Conservation (phyloP, 768 basidiomycete species). For the Tricholomella constricta region DNA sequence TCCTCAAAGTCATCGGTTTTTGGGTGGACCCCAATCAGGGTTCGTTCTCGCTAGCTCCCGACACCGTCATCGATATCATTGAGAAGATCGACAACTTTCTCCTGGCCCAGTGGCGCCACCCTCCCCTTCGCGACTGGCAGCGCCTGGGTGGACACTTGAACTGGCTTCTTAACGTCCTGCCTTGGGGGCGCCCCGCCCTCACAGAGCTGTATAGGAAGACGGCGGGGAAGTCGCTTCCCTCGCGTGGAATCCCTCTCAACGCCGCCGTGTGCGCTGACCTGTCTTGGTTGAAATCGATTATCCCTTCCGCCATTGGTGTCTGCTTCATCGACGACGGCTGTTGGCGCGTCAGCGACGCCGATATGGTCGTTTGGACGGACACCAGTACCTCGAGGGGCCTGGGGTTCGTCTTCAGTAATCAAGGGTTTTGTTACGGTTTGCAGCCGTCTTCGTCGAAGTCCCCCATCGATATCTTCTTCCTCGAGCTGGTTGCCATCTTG, state of each 20-base stretch:
- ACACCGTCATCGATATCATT: slow-evolving; percentile 14
- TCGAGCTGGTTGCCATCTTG: slow-evolving; percentile 6
- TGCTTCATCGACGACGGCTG: slow-evolving; percentile 12
- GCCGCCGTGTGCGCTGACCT: not conserved
- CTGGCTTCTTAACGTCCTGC: slow-evolving; percentile 34
- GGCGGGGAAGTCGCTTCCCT: not conserved
- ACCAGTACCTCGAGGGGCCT: slow-evolving; percentile 14
- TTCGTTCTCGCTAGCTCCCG: slow-evolving; percentile 18
- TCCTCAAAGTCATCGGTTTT: too few species aligned
- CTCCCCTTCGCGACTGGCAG: slow-evolving; percentile 28
- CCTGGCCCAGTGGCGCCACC: not conserved
- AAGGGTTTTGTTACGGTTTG: slow-evolving; percentile 19
- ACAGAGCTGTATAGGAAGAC: slow-evolving; percentile 18
- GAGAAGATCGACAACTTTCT: not conserved
- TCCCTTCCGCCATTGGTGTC: slow-evolving; percentile 14
- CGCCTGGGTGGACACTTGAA: slow-evolving; percentile 32
- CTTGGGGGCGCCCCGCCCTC: slow-evolving; percentile 15
- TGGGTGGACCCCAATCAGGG: too few species aligned
- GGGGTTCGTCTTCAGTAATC: slow-evolving; percentile 10
- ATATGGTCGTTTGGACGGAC: slow-evolving; percentile 25
- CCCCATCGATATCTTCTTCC: slow-evolving; percentile 24
- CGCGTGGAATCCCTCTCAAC: not conserved
- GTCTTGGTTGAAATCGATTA: slow-evolving; percentile 1
- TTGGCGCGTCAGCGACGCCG: slow-evolving; percentile 20
- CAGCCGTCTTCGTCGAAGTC: not conserved